Base-by-base conservation (phyloP, 371 early-diverging fungal species). In the Quaeritorhiza haematococci region DNA sequence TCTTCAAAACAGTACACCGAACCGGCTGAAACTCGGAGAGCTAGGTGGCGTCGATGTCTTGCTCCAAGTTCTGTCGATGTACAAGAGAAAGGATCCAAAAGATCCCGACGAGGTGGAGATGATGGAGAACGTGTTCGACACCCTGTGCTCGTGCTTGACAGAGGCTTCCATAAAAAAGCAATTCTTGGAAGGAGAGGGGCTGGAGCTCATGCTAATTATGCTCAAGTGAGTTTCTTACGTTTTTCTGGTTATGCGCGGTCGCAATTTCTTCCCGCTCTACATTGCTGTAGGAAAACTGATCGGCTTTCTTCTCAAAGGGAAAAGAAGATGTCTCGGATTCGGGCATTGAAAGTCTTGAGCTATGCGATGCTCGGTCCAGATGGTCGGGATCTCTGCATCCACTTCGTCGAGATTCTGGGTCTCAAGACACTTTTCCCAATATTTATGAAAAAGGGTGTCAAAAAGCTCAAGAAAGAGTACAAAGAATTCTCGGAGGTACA, bases 131-230 rank as follows among this genome's bases (percentile, higher is more conserved):
- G 74, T 89, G 27, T 91, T 95, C 63, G 88, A 91, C 65, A 72
- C 83, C 0, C 53, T 95, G 28, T 90, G 90, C 57, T 38, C 49
- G 10, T 83, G 82, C 3, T 47, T 80, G n/a, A 42, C 47, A 3
- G 51, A 70, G 26, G 49, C 55, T 13, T 79, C 80, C 59, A 81
- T 73, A 49, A 93, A 93, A 73, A 57, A 56, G 28, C 56, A 61
- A 7, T 94, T 96, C 65, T 63, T 89, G 21, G 83, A 87, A 26
- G 80, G 72, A 1, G 96, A 96, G 63, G 97, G 97, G 7, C 74
- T 91, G 15, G 96, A 94, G 68, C 66, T 95, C 49, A 88, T 96
- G 91, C 71, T 91, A n/a, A 75, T 94, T 43, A 82, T 93, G 82
- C 67, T 91, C 43, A 88, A 85, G 87, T 84, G 72, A 54, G 73